Percentiles rank a stretch among this genome's conserved stretches.
These are phyloP conservation scores for Penicillium herquei DNA, from an alignment of 495 filamentous ascomycete genomes.

Conservation along the genomic window DNA sequence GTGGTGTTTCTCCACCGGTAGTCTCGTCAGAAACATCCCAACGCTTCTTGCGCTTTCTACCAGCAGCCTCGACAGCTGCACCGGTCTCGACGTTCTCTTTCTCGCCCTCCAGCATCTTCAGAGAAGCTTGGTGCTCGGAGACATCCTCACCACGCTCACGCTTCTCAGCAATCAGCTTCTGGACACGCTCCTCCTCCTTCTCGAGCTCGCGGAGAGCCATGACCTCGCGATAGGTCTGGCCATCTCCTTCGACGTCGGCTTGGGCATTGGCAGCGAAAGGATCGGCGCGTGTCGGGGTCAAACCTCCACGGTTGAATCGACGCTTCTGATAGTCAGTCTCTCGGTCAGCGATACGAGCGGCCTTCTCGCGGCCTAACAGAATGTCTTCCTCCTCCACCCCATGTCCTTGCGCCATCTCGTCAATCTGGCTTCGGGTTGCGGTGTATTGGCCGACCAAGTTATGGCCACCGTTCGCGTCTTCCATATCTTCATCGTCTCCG, in stretches of 20 bases:
- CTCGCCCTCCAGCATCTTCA: constrained; percentile 61
- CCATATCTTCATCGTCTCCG: constrained; percentile 80
- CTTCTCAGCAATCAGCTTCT: constrained; percentile 76
- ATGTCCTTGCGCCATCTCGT: constrained; percentile 85
- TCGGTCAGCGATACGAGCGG: constrained; percentile 82
- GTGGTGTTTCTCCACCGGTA: constrained; percentile 34
- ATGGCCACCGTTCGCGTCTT: constrained; percentile 70
- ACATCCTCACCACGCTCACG: constrained; percentile 61
- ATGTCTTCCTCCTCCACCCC: constrained; percentile 92
- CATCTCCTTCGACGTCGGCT: constrained; percentile 63
- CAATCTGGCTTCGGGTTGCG: constrained; percentile 83
- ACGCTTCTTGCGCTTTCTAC: constrained; percentile 85
- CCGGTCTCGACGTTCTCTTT: constrained; percentile 73
- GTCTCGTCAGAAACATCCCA: constrained; percentile 74
- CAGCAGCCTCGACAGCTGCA: constrained; percentile 61
- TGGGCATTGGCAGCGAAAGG: constrained; percentile 77
- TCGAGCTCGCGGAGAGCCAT: constrained; percentile 92
- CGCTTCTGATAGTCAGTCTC: constrained; percentile 99
- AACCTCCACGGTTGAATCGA: constrained; percentile 72
- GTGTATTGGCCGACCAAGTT: constrained; percentile 96
- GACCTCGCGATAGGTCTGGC: constrained; percentile 82
- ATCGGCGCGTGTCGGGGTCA: constrained; percentile 87
- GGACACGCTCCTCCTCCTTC: constrained; percentile 88
- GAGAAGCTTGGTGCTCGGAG: constrained; percentile 64
- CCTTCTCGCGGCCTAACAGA: constrained; percentile 81